Conservation (phyloP, 2,329 filamentous ascomycete genomes). For the Lasiodiplodia sp. region DNA sequence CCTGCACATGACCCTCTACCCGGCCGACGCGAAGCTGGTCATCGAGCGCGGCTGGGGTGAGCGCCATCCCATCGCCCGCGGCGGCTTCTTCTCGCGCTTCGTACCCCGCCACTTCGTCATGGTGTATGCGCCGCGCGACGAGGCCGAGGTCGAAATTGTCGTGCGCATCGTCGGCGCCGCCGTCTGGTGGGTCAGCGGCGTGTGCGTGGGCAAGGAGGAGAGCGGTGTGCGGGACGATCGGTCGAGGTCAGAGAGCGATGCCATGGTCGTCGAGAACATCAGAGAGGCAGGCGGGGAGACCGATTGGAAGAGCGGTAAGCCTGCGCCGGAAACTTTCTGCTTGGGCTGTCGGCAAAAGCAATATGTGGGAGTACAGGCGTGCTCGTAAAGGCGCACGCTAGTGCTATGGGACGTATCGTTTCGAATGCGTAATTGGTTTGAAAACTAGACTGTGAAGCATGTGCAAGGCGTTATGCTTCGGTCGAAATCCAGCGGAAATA, state of each 20-base stretch:
- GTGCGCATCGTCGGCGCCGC: conserved; percentile 76
- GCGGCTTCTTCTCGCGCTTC: conserved; percentile 70
- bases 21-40: conserved; percentile 75
- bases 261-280: neutral
- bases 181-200: conserved; percentile 69
- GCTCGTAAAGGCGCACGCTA: neutral
- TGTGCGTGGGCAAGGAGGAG: conserved; percentile 39
- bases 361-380: conserved; percentile 10
- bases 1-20: conserved; percentile 82
- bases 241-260: conserved; percentile 35
- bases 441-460: conserved; percentile 14
- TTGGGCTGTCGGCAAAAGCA: conserved; percentile 25
- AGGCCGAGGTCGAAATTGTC: conserved; percentile 72
- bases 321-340: conserved; percentile 14
- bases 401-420: neutral
- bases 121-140: conserved; percentile 79
- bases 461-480: conserved; percentile 9
- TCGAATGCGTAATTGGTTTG: neutral
- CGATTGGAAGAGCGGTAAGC: neutral
- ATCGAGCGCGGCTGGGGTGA: conserved; percentile 82
- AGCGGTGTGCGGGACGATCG: conserved; percentile 32
- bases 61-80: conserved; percentile 69
- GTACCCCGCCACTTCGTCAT: conserved; percentile 80
- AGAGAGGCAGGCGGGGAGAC: conserved; percentile 13
- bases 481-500: neutral